These are phyloP conservation scores for Coccomyxa sp. DNA, from an alignment of 139 green algal genomes.

Conservation along the genomic window DNA sequence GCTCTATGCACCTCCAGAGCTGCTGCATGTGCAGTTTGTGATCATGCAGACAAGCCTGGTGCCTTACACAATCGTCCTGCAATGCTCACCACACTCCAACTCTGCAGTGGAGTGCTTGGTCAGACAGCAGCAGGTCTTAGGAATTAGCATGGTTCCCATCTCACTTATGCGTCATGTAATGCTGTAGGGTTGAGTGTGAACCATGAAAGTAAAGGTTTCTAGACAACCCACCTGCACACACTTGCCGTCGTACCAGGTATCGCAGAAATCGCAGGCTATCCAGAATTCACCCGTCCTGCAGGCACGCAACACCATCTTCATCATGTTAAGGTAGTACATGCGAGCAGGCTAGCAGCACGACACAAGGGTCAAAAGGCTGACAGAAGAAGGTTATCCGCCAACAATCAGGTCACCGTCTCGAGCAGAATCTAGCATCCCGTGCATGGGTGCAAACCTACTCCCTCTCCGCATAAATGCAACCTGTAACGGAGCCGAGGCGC, in stretches of 20 bases:
- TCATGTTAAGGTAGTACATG: no score
- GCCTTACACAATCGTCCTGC: neutral
- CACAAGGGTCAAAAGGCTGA: no score
- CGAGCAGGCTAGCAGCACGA: no score
- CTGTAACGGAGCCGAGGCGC: neutral
- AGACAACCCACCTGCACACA: conserved; percentile 40
- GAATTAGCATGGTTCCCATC: neutral
- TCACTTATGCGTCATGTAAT: neutral
- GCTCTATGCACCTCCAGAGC: neutral
- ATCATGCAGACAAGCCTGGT: no score
- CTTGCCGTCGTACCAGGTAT: conserved; percentile 70
- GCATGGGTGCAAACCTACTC: no score
- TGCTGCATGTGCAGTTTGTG: neutral
- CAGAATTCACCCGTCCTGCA: conserved; percentile 69
- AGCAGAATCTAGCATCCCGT: no score
- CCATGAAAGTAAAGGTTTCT: neutral
- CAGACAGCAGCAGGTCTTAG: neutral
- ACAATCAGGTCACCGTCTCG: no score
- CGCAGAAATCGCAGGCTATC: conserved; percentile 73
- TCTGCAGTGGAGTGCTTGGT: neutral
- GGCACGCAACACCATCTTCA: no score
- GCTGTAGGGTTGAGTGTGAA: neutral
- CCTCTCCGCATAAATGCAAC: no score
- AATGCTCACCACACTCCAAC: neutral
- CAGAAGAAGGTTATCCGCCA: no score